Base-by-base conservation (phyloP, 208 protist genomes). In the Angomonas deanei region DNA sequence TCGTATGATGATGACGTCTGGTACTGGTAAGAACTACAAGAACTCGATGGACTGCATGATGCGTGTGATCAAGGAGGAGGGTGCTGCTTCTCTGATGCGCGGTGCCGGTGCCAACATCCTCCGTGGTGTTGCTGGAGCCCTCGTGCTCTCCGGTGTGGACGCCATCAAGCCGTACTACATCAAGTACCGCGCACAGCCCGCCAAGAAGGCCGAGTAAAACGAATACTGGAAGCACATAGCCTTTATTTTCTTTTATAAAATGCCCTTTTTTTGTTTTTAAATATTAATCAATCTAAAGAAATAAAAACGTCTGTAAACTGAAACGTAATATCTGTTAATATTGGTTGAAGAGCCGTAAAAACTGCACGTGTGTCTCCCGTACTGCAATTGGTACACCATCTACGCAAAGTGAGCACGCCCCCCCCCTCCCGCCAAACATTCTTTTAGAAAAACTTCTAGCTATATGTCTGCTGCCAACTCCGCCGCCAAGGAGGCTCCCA, bases 1-100 rank as follows among this genome's bases (percentile, higher is more conserved):
- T 78, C 89, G 97, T 68, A 91, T 99, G 79, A 96, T 97, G 93
- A 98, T 99, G 82, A 87, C 80, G 62, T 86, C 86, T 21, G 78
- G 80, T 49, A 78, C 74, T 36, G 71, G 71, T 50, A 71, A 79
- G 56, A 85, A 84, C 67, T 90, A 92, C 72, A 78, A 81, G 58
- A 88, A 66, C 72, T 90, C 80, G 28, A 70, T 92, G 46, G 76
- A 86, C 54, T 90, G 82, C 74, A 73, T 84, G 54, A 60, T 55
- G 46, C 68, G 74, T 57, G 72, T 86, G 31, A 66, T 92, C 56
- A 85, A 81, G 69, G 70, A 76, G 27, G 82, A 88, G 72, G 82
- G 86, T 34, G 46, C 30, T 10, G 59, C 53, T 13, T 65, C 81
- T 19, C 71, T 90, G 61, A 84, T 88, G 71, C 78, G 74, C 49